Evolutionary conservation across 2,329 filamentous ascomycete genomes (phyloP).

Genomic region (Fusarium avenaceum): DNA sequence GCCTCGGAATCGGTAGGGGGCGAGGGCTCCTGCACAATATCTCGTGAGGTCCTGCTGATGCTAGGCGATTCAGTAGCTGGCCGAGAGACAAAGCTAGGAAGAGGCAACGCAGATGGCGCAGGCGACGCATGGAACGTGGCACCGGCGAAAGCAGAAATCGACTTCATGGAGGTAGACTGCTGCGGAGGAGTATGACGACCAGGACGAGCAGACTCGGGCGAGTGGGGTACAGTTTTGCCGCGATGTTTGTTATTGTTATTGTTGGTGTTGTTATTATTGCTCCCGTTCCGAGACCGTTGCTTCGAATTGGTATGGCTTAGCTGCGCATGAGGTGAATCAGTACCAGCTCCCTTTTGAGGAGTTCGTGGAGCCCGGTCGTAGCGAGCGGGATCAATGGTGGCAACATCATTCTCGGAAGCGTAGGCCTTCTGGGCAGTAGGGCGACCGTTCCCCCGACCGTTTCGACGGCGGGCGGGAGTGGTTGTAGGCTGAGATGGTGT

Average conservation of each 20-base stretch:
- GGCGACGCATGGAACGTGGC: slow-evolving; percentile 96
- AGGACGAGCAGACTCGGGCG: slow-evolving; percentile 59
- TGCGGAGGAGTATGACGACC: slow-evolving; percentile 60
- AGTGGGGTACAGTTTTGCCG: slow-evolving; percentile 52
- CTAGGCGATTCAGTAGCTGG: slow-evolving; percentile 75
- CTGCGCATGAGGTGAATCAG: slow-evolving; percentile 54
- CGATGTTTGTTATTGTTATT: slow-evolving; percentile 53
- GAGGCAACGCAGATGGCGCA: slow-evolving; percentile 87
- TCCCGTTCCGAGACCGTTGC: slow-evolving; percentile 49
- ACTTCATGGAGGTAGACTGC: slow-evolving; percentile 60
- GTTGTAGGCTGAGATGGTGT: slow-evolving; percentile 51
- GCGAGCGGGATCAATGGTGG: slow-evolving; percentile 51
- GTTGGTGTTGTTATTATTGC: slow-evolving; percentile 28
- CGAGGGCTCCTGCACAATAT: slow-evolving; percentile 58
- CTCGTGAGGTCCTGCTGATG: slow-evolving; percentile 54
- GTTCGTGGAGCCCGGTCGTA: slow-evolving; percentile 59
- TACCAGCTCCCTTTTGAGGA: slow-evolving; percentile 59
- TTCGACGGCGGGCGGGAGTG: slow-evolving; percentile 55
- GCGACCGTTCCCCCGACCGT: slow-evolving; percentile 59
- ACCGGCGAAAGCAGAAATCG: slow-evolving; percentile 81
- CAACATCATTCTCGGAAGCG: slow-evolving; percentile 69
- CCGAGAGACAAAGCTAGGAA: slow-evolving; percentile 87
- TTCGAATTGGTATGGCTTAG: slow-evolving; percentile 49
- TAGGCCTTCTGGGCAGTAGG: slow-evolving; percentile 66
- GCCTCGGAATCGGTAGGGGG: slow-evolving; percentile 68